Conservation (phyloP, 1,284 basidiomycete species). For the Sparassis latifolia region DNA sequence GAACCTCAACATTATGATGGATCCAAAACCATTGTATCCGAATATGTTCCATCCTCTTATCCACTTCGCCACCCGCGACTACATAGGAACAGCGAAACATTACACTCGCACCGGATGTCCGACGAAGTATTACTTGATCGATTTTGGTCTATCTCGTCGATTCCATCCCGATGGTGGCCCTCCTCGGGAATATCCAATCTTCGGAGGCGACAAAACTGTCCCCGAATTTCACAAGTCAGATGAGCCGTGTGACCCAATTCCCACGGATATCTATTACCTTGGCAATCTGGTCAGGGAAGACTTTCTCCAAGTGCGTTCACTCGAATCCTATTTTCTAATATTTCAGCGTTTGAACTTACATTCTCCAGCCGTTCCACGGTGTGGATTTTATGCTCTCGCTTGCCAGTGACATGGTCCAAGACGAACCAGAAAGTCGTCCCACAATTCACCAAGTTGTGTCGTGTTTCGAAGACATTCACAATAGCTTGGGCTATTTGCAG, state of each 20-base stretch:
- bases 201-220: slow-evolving; percentile 9
- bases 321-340: background rate
- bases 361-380: background rate
- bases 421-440: slow-evolving; percentile 9
- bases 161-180: slow-evolving; percentile 8
- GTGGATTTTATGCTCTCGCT: slow-evolving; percentile 14
- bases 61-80: slow-evolving; percentile 8
- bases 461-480: slow-evolving; percentile 3
- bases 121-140: slow-evolving; percentile 26
- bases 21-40: slow-evolving; percentile 21
- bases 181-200: slow-evolving; percentile 7
- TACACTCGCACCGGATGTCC: slow-evolving; percentile 22
- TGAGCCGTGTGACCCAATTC: slow-evolving; percentile 15
- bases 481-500: background rate
- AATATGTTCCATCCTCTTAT: slow-evolving; percentile 22
- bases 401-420: slow-evolving; percentile 8
- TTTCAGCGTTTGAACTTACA: background rate
- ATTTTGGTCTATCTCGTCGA: slow-evolving; percentile 30
- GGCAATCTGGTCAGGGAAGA: slow-evolving; percentile 22
- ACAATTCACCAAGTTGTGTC: slow-evolving; percentile 11
- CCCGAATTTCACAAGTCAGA: slow-evolving; percentile 6
- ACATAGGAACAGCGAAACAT: slow-evolving; percentile 14
- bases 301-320: slow-evolving; percentile 10
- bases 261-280: slow-evolving; percentile 23
- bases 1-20: slow-evolving; percentile 30